A percentile compares a stretch with the other conserved stretches of the same genome.
Evolutionary conservation across 1,284 basidiomycete genomes (phyloP).

Genomic region (Trichosporon sp.): DNA sequence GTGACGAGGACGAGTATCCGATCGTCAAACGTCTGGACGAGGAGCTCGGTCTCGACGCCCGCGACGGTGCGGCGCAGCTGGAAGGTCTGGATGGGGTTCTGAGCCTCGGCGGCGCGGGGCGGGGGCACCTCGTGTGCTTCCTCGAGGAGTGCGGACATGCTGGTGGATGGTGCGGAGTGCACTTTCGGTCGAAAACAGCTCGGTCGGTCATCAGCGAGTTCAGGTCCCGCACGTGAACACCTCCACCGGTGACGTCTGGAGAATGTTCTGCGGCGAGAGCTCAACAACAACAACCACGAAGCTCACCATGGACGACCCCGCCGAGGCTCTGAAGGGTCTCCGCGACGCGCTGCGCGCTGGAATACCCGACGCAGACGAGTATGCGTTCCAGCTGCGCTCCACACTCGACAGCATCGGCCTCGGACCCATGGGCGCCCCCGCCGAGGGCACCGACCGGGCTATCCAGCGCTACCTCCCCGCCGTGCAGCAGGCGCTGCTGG

Average conservation of each 20-base stretch:
- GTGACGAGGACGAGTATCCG: conserved; percentile 74
- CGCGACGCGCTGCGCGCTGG: conserved; percentile 31
- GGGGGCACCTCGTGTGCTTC: conserved; percentile 23
- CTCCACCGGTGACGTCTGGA: neutral
- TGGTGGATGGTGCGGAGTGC: neutral
- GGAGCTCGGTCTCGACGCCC: conserved; percentile 64
- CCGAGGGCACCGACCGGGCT: neutral
- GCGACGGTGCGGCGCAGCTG: conserved; percentile 55
- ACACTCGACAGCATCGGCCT: conserved; percentile 12
- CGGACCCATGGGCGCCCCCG: neutral
- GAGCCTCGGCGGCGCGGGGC: neutral
- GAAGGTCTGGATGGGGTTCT: conserved; percentile 35
- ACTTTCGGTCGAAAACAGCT: neutral
- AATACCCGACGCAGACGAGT: conserved; percentile 27
- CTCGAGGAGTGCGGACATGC: conserved; percentile 37
- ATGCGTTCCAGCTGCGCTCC: conserved; percentile 13
- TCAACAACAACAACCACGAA: neutral
- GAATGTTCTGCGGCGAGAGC: neutral
- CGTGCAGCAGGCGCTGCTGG: conserved; percentile 31
- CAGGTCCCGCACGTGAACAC: neutral
- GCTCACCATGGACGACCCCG: conserved; percentile 13
- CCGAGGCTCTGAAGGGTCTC: conserved; percentile 13
- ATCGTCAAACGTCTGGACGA: conserved; percentile 74
- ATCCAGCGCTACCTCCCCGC: conserved; percentile 30
- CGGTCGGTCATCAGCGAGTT: neutral